These are phyloP conservation scores for Penicillium dipodomyicola DNA, from an alignment of 495 filamentous ascomycete species.

Conservation along the genomic window DNA sequence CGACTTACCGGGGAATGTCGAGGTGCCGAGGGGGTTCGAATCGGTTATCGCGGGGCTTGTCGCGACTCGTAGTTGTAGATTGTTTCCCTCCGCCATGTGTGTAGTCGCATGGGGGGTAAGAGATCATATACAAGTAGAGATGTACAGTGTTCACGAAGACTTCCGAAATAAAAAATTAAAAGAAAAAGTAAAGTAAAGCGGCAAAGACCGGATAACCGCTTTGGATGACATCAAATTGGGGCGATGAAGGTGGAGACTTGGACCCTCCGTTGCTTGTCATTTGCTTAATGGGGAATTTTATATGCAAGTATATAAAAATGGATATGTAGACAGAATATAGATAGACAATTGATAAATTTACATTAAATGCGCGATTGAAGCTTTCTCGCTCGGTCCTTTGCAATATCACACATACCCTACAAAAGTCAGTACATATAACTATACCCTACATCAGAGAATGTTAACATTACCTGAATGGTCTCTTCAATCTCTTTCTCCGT, in stretches of 20 bases:
- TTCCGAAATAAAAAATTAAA: slow-evolving; percentile 1
- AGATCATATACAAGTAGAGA: background rate
- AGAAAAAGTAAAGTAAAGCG: slow-evolving; percentile 19
- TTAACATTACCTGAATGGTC: slow-evolving; percentile 69
- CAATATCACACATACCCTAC: slow-evolving; percentile 74
- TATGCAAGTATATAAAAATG: background rate
- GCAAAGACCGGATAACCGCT: slow-evolving; percentile 23
- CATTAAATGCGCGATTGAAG: slow-evolving; percentile 35
- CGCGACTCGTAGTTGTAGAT: slow-evolving; percentile 18
- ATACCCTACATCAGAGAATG: background rate
- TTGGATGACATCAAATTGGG: slow-evolving; percentile 34
- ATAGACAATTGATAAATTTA: background rate
- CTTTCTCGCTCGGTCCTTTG: slow-evolving; percentile 58
- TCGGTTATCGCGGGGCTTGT: slow-evolving; percentile 22
- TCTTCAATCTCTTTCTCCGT: slow-evolving; percentile 65
- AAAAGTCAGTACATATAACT: slow-evolving; percentile 8
- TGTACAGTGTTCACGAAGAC: background rate
- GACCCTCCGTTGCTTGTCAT: slow-evolving; percentile 6
- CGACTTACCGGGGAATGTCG: slow-evolving; percentile 25
- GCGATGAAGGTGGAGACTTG: slow-evolving; percentile 18
- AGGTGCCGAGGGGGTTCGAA: slow-evolving; percentile 15
- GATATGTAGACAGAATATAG: no score
- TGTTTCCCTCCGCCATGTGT: slow-evolving; percentile 22
- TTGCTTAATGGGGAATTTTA: background rate
- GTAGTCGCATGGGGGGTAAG: slow-evolving; percentile 17